Percentiles rank a stretch among this genome's conserved stretches.
Conservation (phyloP, 2,329 filamentous ascomycete species). For the Colletotrichum aenigma region DNA sequence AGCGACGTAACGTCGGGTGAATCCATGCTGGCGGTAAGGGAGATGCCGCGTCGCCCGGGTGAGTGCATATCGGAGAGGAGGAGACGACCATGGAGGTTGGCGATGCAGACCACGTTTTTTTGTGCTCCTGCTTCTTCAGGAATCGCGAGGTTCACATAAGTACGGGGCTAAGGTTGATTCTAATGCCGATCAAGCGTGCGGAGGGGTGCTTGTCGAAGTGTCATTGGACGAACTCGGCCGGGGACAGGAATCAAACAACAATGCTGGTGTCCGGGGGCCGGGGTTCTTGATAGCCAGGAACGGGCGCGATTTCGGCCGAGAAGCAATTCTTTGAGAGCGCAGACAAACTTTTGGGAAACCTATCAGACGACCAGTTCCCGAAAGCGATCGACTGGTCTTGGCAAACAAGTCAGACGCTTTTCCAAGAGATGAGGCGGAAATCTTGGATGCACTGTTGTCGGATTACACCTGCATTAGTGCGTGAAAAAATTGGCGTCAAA, state of each 20-base stretch:
- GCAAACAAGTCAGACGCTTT: background rate
- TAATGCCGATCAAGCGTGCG: background rate
- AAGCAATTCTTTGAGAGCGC: background rate
- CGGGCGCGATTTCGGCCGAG: background rate
- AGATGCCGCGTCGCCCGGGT: background rate
- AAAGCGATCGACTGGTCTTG: background rate
- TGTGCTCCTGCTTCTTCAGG: slow-evolving; percentile 16
- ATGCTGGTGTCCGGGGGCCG: background rate
- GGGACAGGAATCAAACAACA: background rate
- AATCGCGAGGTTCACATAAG: slow-evolving; percentile 3
- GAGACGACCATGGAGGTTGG: background rate
- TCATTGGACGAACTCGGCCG: background rate
- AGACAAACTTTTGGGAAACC: background rate
- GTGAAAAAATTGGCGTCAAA: background rate
- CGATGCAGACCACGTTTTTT: background rate
- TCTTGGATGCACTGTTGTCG: background rate
- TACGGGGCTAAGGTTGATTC: background rate
- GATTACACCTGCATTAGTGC: slow-evolving; percentile 17
- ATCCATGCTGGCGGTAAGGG: background rate
- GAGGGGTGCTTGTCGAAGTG: background rate
- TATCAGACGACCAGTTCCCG: background rate
- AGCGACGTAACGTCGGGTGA: background rate
- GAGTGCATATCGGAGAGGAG: background rate
- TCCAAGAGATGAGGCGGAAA: background rate
- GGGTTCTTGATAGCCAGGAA: background rate